A percentile compares a stretch with the other conserved stretches of the same genome.
phyloP scores from a whole-genome alignment of 768 basidiomycete genomes.

The Suillus plorans region DNA sequence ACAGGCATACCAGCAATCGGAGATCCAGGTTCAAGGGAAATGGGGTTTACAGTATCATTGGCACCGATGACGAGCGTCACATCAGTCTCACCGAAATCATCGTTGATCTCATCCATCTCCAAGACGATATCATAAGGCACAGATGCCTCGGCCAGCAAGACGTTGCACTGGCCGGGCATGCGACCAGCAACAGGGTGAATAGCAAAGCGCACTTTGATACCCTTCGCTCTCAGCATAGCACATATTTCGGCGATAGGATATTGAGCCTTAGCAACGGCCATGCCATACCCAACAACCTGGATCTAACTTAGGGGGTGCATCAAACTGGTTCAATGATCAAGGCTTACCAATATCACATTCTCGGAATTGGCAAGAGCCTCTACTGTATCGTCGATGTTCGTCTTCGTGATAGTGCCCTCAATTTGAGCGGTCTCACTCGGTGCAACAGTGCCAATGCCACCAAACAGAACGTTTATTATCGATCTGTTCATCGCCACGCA shows the following conservation, averaged over 20 bases:
- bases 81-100: conserved; percentile 86
- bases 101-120: conserved; percentile 95
- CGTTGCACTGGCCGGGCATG: conserved; percentile 93
- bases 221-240: conserved; percentile 67
- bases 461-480: conserved; percentile 81
- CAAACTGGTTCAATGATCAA: not conserved
- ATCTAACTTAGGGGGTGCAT: conserved; percentile 9
- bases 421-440: conserved; percentile 66
- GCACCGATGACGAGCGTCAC: conserved; percentile 91
- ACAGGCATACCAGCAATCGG: conserved; percentile 93
- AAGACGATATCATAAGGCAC: conserved; percentile 90
- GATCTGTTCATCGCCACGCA: conserved; percentile 94
- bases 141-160: conserved; percentile 86
- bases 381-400: conserved; percentile 77
- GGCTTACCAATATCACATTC: conserved; percentile 71
- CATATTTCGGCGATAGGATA: conserved; percentile 78
- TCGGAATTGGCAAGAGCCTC: conserved; percentile 79
- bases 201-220: conserved; percentile 79
- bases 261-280: conserved; percentile 92
- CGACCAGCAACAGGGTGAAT: conserved; percentile 91
- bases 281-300: conserved; percentile 83
- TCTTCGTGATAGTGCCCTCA: conserved; percentile 79
- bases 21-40: conserved; percentile 83
- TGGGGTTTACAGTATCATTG: conserved; percentile 91
- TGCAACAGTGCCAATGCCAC: conserved; percentile 67